Evolutionary conservation across 2,329 filamentous ascomycete species (phyloP), one percentile per base, ranked within the genome.

Genomic region (Thielaviopsis ethacetica): DNA sequence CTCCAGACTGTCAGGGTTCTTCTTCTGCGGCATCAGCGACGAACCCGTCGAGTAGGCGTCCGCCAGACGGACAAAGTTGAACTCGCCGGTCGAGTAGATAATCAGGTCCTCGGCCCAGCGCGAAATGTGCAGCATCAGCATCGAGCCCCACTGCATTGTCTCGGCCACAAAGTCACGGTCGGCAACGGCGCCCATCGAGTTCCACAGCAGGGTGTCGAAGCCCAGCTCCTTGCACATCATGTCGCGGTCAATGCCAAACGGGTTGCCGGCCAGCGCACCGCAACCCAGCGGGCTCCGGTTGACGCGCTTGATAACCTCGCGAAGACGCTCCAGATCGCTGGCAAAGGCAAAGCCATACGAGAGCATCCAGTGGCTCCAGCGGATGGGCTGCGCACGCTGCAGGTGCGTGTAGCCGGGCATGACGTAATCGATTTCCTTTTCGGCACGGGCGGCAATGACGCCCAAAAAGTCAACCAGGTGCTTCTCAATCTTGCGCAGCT

Each of bases 381-480:
- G 77, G 64, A 95, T 82, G 1, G 88, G 88, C 71, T 87, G 73
- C 1, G 88, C 88, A 57, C 87, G 84, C 72, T 95, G 89, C 41
- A 93, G 73, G 71, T 95, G 89, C 15, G 88, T 94, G 72, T 95
- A 95, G 2, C 87, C 87, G 1, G 89, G 89, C 86, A 95, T 93
- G 66, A 94, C 70, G 63, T 81, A 76, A 64, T 87, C 84, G 63
- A 61, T 59, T 34, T 93, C 86, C 41, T 75, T 71, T 75, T 89
- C 85, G 1, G 88, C 86, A 27, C 88, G 80, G 53, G 75, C 73
- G 41, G 82, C 78, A 15, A 84, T 80, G 54, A 90, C 85, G 66
- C 80, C 75, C 49, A 95, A 74, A 64, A 95, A 79, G 58, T 81
- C 78, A 51, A 81, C 75, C 4, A 95, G 76, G 65, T 83, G 81